Percentiles rank a stretch among this genome's conserved stretches.
Conservation (phyloP, 2,329 filamentous ascomycete genomes). For the Phialophora chinensis region DNA sequence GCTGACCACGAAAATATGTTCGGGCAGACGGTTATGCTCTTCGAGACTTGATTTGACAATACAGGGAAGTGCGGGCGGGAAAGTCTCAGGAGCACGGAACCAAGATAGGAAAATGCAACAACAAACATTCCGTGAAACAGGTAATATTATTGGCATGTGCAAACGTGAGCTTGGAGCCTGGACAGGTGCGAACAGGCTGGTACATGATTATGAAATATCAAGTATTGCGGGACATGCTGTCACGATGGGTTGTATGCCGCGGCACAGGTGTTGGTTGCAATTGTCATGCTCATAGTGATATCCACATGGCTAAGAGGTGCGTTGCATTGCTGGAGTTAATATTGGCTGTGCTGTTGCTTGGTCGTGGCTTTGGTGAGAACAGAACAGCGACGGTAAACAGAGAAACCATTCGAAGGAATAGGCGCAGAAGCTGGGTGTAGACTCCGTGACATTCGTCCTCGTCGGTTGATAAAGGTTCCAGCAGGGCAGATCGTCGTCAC, state of each 20-base stretch:
- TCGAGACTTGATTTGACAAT: slow-evolving; percentile 41
- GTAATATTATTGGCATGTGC: slow-evolving; percentile 3
- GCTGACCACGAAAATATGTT: slow-evolving; percentile 70
- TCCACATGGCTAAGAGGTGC: slow-evolving; percentile 12
- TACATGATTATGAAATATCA: slow-evolving; percentile 3
- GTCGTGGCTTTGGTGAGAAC: slow-evolving; percentile 1
- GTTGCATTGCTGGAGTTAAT: background rate
- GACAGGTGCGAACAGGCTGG: background rate
- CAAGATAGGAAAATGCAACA: background rate
- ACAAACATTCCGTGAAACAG: background rate
- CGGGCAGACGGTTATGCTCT: slow-evolving; percentile 65
- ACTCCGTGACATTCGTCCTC: background rate
- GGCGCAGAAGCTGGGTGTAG: background rate
- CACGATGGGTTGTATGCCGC: background rate
- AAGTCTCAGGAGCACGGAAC: slow-evolving; percentile 4
- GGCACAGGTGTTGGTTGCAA: slow-evolving; percentile 4
- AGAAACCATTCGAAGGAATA: background rate
- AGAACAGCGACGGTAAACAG: background rate
- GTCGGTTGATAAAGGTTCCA: background rate
- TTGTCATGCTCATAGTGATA: slow-evolving; percentile 22
- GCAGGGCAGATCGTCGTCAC: background rate
- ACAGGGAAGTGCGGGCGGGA: background rate
- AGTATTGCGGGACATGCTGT: background rate
- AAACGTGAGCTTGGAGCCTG: background rate
- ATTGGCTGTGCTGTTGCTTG: slow-evolving; percentile 3